Percentiles rank a stretch among this genome's conserved stretches.
phyloP scores from a whole-genome alignment of 306 rosid species.

The Sechiopsis laciniata region DNA sequence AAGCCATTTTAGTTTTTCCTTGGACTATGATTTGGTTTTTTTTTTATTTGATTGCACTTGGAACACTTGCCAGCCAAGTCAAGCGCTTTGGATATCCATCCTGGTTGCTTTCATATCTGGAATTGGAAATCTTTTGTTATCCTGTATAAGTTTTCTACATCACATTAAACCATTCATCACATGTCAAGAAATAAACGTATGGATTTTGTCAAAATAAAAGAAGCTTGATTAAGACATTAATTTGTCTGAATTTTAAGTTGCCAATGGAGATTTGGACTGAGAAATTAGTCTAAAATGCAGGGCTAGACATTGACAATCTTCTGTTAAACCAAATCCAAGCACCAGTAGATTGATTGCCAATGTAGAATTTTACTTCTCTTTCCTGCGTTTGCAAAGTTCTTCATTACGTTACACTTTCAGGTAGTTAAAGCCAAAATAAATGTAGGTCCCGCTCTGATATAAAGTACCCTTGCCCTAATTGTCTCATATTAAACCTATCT shows the following conservation, averaged over 20 bases:
- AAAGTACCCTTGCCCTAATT: neutral
- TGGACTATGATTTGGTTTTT: neutral
- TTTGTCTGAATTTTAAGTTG: neutral
- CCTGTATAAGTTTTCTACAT: neutral
- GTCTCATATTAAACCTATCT: neutral
- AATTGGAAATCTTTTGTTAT: neutral
- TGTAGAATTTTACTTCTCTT: neutral
- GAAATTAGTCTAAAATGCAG: neutral
- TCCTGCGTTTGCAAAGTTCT: neutral
- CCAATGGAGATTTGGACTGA: neutral
- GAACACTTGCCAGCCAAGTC: neutral
- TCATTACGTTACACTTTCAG: neutral
- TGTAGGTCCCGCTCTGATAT: neutral
- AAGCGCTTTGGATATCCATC: neutral
- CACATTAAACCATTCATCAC: neutral
- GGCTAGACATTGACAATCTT: neutral
- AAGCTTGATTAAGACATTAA: neutral
- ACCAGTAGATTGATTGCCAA: neutral
- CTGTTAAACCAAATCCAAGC: neutral
- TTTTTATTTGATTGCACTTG: neutral
- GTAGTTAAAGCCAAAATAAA: neutral
- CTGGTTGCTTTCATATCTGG: neutral
- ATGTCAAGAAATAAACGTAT: neutral
- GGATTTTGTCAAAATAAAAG: constrained; percentile 5
- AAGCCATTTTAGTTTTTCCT: constrained; percentile 3